Evolutionary conservation across 2,329 filamentous ascomycete species (phyloP).

Genomic region (Phyllosticta citriasiana): DNA sequence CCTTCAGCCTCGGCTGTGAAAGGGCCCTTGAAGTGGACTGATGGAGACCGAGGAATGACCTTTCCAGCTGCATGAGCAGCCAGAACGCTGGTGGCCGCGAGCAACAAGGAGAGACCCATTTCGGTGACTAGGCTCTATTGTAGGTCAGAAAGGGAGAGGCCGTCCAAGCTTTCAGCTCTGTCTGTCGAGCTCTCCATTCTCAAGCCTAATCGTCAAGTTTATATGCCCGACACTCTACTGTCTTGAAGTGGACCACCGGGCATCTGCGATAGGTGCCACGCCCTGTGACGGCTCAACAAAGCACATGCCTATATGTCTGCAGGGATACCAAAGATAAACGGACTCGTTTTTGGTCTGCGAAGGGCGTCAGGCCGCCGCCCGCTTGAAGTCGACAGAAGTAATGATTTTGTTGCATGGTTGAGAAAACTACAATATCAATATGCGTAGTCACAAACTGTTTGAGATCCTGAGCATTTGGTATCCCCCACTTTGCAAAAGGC

Average conservation of each 20-base stretch:
- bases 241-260: background rate
- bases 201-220: background rate
- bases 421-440: background rate
- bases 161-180: background rate
- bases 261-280: background rate
- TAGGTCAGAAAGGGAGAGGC: background rate
- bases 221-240: background rate
- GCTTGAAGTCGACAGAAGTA: background rate
- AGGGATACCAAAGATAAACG: background rate
- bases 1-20: conserved; percentile 13
- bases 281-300: background rate
- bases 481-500: background rate
- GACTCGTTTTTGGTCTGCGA: background rate
- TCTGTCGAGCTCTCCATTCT: background rate
- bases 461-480: background rate
- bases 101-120: conserved; percentile 1
- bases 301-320: background rate
- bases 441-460: background rate
- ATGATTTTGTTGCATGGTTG: background rate
- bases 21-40: conserved; percentile 12
- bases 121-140: background rate
- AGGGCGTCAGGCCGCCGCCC: background rate
- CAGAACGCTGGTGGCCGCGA: background rate
- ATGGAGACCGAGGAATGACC: conserved; percentile 3
- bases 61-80: background rate